Conservation (phyloP, 2,329 filamentous ascomycete genomes). For the Trichocomaceae sp. region DNA sequence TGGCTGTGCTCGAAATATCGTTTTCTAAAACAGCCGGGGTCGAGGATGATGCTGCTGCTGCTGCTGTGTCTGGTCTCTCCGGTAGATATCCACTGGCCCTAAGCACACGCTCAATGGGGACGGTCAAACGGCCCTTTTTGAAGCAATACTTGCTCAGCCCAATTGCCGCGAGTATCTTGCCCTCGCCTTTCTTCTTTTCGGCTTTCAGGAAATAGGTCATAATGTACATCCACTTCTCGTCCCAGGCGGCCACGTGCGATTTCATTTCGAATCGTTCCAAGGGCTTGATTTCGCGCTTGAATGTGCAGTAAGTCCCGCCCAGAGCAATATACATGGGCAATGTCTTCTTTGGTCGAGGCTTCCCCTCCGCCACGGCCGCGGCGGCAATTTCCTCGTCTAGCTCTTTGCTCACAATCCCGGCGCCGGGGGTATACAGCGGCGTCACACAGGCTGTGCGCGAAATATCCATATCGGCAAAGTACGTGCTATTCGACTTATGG, state of each 20-base stretch:
- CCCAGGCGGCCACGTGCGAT: slow-evolving; percentile 65
- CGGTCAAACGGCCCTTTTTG: slow-evolving; percentile 73
- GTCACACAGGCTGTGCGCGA: slow-evolving; percentile 74
- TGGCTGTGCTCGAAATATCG: slow-evolving; percentile 21
- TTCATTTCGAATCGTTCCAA: slow-evolving; percentile 68
- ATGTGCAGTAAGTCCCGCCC: slow-evolving; percentile 66
- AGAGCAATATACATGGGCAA: slow-evolving; percentile 58
- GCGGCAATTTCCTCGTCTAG: slow-evolving; percentile 47
- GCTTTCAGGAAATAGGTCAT: slow-evolving; percentile 63
- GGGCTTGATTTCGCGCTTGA: slow-evolving; percentile 65
- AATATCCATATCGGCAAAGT: slow-evolving; percentile 80
- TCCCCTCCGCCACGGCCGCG: slow-evolving; percentile 43
- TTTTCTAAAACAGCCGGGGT: slow-evolving; percentile 12
- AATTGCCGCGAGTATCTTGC: slow-evolving; percentile 61
- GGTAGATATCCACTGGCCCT: slow-evolving; percentile 68
- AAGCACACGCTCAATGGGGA: slow-evolving; percentile 73
- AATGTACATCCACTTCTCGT: slow-evolving; percentile 75
- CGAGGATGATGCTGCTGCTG: slow-evolving; percentile 40
- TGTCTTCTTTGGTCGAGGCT: slow-evolving; percentile 43
- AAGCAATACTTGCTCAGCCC: slow-evolving; percentile 75
- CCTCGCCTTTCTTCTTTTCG: slow-evolving; percentile 40
- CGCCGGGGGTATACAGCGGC: slow-evolving; percentile 56
- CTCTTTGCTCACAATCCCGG: slow-evolving; percentile 46
- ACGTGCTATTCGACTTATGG: slow-evolving; percentile 77
- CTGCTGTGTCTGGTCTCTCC: slow-evolving; percentile 54